Evolutionary conservation across 2,329 filamentous ascomycete genomes (phyloP), one percentile per base, ranked within the genome.

Genomic region (Neoarthrinium moseri): DNA sequence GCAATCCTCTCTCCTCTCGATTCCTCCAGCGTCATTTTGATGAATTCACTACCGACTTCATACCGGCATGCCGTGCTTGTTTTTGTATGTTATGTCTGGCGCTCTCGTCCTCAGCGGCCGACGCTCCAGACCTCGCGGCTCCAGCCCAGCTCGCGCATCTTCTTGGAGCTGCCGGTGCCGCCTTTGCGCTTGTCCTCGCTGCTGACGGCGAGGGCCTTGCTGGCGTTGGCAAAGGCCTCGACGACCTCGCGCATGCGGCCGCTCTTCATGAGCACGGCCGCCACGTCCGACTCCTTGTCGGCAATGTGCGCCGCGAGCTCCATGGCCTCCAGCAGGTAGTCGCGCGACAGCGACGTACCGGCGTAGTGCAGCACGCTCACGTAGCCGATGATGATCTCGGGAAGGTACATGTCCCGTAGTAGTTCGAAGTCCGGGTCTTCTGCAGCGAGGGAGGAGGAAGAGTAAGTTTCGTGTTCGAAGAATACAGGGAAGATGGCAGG

Each of bases 371-470:
- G 72, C 2, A 87, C 84, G 57, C 81, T 85, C 61, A 94, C 82
- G 63, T 94, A 96, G 3, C 87, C 89, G 40, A 99, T 77, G 33
- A 96, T 74, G 15, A 89, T 80, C 63, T 96, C 91, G 2, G 94
- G 91, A 3, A 99, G 75, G 65, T 95, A 97, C 0, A 81, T 80
- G 45, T 83, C 78, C 53, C 91, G 83, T 42, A 97, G 80, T 20
- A 75, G 69, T 38, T 69, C 68, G 38, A 90, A 77, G 45, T 88
- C 81, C 13, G 72, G 63, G 48, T 81, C 77, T 58, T 86, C 86
- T 43, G 45, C 15, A n/a, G 22, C 7, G 11, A 12, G 20, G 7
- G 27, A 27, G 6, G 4, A 42, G 39, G 5, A 50, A 58, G 56
- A 20, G 22, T 13, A 15, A 18, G 36, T n/a, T 52, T 44, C 41